A percentile compares a stretch with the other conserved stretches of the same genome.
These are phyloP conservation scores for Penicillium odoratum DNA, from an alignment of 495 filamentous ascomycete species.

Conservation along the genomic window DNA sequence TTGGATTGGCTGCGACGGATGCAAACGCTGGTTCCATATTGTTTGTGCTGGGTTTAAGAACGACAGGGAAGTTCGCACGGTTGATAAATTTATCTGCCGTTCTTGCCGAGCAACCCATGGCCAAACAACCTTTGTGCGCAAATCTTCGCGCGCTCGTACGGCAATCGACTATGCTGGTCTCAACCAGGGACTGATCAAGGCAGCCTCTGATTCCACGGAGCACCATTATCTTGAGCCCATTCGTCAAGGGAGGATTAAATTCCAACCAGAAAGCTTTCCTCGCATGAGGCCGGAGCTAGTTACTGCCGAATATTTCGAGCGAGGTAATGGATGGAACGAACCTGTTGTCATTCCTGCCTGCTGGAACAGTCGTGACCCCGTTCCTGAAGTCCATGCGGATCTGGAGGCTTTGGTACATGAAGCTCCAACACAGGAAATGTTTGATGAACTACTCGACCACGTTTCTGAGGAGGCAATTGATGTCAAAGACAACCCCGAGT, in stretches of 20 bases:
- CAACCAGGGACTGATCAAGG: slow-evolving; percentile 70
- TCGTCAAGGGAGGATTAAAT: slow-evolving; percentile 64
- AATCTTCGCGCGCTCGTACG: slow-evolving; percentile 63
- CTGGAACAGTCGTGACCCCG: slow-evolving; percentile 57
- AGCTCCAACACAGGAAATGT: slow-evolving; percentile 46
- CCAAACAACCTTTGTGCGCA: slow-evolving; percentile 64
- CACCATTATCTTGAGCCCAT: slow-evolving; percentile 75
- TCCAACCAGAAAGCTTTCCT: slow-evolving; percentile 63
- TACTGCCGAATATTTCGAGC: slow-evolving; percentile 66
- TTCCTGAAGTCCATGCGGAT: slow-evolving; percentile 21
- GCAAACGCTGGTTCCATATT: slow-evolving; percentile 74
- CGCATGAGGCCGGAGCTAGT: slow-evolving; percentile 68
- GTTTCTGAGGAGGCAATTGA: slow-evolving; percentile 35
- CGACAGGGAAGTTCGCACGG: slow-evolving; percentile 64
- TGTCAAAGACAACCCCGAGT: slow-evolving; percentile 52
- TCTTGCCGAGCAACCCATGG: slow-evolving; percentile 60
- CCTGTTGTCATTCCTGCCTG: slow-evolving; percentile 70
- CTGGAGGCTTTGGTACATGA: slow-evolving; percentile 38
- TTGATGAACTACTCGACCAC: slow-evolving; percentile 47
- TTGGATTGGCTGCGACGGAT: slow-evolving; percentile 77
- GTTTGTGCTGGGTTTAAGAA: slow-evolving; percentile 72
- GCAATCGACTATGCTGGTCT: slow-evolving; percentile 76
- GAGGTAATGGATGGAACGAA: slow-evolving; percentile 65
- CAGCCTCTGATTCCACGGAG: slow-evolving; percentile 65
- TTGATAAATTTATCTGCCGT: slow-evolving; percentile 72